phyloP scores from a whole-genome alignment of 2,329 filamentous ascomycete genomes.

The Botrytis porri region DNA sequence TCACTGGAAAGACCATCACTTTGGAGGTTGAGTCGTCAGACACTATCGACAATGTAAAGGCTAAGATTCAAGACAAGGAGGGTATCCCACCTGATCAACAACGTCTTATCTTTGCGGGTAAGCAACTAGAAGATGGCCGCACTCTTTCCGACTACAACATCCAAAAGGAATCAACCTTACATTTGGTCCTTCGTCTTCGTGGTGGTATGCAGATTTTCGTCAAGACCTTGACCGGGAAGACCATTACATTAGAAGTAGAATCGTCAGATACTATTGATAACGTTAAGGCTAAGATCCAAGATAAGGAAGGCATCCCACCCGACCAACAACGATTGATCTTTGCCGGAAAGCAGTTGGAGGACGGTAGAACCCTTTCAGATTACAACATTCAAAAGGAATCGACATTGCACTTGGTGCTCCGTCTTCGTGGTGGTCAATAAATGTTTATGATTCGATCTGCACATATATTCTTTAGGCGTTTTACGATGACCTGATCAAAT shows the following conservation, averaged over 20 bases:
- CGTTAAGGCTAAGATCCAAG: conserved; percentile 68
- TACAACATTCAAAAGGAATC: conserved; percentile 86
- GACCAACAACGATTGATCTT: conserved; percentile 71
- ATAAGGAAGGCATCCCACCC: conserved; percentile 69
- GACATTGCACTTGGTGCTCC: conserved; percentile 67
- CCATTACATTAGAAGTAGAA: conserved; percentile 66
- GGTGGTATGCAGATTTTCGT: conserved; percentile 75
- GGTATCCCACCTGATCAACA: conserved; percentile 70
- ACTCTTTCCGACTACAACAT: conserved; percentile 89
- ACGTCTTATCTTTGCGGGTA: conserved; percentile 67
- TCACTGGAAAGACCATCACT: conserved; percentile 69
- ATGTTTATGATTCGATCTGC: conserved; percentile 11
- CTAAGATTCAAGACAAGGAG: conserved; percentile 72
- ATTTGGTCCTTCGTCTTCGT: conserved; percentile 68
- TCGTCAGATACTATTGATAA: conserved; percentile 69
- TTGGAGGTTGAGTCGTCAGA: conserved; percentile 66
- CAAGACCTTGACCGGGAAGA: conserved; percentile 69
- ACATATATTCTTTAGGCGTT: conserved; percentile 16
- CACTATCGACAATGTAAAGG: conserved; percentile 69
- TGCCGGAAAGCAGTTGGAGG: conserved; percentile 69
- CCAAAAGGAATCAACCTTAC: conserved; percentile 72
- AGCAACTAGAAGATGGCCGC: conserved; percentile 71
- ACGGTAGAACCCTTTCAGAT: conserved; percentile 75
- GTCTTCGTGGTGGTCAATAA: conserved; percentile 61
- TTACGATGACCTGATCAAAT: conserved; percentile 7